Evolutionary conservation across 345 rosid genomes (phyloP), one percentile per base, ranked within the genome.

Genomic region (Hypericum androsaemum): DNA sequence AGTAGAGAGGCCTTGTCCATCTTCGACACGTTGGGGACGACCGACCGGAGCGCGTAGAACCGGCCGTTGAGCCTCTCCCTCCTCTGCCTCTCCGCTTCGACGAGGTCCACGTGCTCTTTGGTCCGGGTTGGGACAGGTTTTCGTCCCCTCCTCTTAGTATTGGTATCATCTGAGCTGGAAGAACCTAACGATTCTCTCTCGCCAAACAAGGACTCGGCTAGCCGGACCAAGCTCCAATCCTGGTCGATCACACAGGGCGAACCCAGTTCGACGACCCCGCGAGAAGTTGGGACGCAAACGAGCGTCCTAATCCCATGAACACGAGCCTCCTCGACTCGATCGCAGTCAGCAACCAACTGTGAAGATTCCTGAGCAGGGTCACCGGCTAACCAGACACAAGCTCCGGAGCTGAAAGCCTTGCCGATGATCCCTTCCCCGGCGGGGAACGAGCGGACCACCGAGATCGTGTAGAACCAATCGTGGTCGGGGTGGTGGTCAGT

Each of bases 1-100:
- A 89, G 74, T 12, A 89, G 58, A 1, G 97, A 85, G 0, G 92
- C 97, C 68, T 80, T 89, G 62, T 89, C 97, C 97, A 89, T 85
- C 61, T 81, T 89, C 0, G 95, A 85, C 11, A 89, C 87, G 50
- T 83, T 85, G 6, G 97, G 95, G 45, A 89, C 97, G 9, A 81
- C 95, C 0, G 97, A 81, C 14, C 97, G 72, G 8, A 89, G 77
- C 0, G 89, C 78, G 36, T 80, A 83, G 67, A 85, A 89, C 4
- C 95, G 72, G 43, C 77, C 80, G 59, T 89, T 85, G 5, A 89
- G 82, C 61, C 80, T 78, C 74, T 85, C 89, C 45, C 97, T 77
- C 47, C 97, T 67, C 63, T 79, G 84, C 57, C 89, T 76, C 73
- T 88, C 97, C 0, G 92, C 85, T 61, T 89, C 95, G 0, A 89